Base-by-base conservation (phyloP, 2,329 filamentous ascomycete species). In the Aschersonia sp. region DNA sequence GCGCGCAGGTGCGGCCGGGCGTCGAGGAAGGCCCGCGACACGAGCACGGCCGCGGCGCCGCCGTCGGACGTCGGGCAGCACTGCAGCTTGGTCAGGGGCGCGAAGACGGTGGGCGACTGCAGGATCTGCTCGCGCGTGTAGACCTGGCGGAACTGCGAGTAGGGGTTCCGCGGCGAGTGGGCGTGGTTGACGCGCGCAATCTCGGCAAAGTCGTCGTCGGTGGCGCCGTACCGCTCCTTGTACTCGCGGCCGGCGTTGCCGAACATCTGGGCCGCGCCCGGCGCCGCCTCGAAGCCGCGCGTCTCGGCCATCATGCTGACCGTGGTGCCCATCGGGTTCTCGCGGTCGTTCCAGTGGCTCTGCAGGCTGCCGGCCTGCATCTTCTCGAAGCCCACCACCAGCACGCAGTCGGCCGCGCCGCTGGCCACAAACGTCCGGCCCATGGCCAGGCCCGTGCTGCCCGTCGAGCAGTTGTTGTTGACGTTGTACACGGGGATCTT, bases 401-500 rank as follows among this genome's bases (percentile, higher is more conserved):
- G 70, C 22, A 95, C 80, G 61, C 87, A 94, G 65, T 95, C 86
- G 1, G 87, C 85, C 11, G 79, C 85, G 35, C 89, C 89, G 56
- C 85, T 76, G 6, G 79, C 74, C 57, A 96, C 81, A 63, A 94
- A 75, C 47, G 82, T 87, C 35, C 88, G 75, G 2, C 77, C 92
- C 76, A 97, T 83, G 61, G 82, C 81, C 49, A 97, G 70, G 7
- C 90, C 92, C 0, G 90, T 95, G 5, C 83, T 88, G n/a, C 90
- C 92, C 0, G 90, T 97, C 4, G 86, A 87, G 74, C 90, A 97
- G 72, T 96, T 96, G 75, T 97, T 97, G 77, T 96, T 97, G 61
- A 95, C 87, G 61, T 97, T 97, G 74, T 94, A 89, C 63, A 97
- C 87, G 59, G 90, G 90, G 57, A 97, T 96, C 60, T 84, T 76